Conservation (phyloP, 768 basidiomycete species). For the Calocybe gangraenosa region DNA sequence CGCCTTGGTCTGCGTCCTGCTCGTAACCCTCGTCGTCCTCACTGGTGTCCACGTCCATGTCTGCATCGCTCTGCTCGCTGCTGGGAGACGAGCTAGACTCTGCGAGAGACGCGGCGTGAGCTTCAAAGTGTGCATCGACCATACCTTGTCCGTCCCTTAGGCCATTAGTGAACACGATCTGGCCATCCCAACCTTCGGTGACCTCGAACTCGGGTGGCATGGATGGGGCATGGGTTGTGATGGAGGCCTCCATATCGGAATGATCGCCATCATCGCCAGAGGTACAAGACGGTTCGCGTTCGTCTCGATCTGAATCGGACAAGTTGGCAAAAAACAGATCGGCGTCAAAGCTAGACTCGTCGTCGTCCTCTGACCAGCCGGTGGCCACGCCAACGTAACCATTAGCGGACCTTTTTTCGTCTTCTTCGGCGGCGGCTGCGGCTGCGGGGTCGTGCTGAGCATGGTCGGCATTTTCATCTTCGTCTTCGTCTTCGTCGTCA, state of each 20-base stretch:
- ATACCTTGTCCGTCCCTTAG: constrained; percentile 50
- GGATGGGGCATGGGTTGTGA: constrained; percentile 21
- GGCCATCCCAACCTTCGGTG: constrained; percentile 71
- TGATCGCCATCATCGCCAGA: constrained; percentile 40
- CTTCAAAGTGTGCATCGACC: constrained; percentile 70
- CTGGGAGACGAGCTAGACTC: constrained; percentile 45
- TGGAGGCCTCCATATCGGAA: constrained; percentile 35
- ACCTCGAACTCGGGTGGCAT: constrained; percentile 57
- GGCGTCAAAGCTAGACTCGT: constrained; percentile 77
- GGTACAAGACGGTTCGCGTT: constrained; percentile 19
- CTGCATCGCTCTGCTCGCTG: constrained; percentile 35
- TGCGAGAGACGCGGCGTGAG: constrained; percentile 48
- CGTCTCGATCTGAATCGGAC: constrained; percentile 46
- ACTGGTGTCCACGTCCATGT: constrained; percentile 44
- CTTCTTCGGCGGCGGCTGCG: too few relatives aligned
- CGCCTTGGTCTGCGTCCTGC: constrained; percentile 47
- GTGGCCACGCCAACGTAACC: constrained; percentile 64
- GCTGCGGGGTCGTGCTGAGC: too few relatives aligned
- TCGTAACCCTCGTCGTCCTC: constrained; percentile 43
- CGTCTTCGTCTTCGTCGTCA: constrained; percentile 41
- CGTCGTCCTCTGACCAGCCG: constrained; percentile 72
- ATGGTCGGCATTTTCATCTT: constrained; percentile 15
- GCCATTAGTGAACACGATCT: constrained; percentile 68
- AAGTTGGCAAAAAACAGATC: constrained; percentile 83
- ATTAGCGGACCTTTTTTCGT: constrained; percentile 30